Evolutionary conservation across 805 yeast species (phyloP).

Genomic region (Brettanomyces naardenensis): DNA sequence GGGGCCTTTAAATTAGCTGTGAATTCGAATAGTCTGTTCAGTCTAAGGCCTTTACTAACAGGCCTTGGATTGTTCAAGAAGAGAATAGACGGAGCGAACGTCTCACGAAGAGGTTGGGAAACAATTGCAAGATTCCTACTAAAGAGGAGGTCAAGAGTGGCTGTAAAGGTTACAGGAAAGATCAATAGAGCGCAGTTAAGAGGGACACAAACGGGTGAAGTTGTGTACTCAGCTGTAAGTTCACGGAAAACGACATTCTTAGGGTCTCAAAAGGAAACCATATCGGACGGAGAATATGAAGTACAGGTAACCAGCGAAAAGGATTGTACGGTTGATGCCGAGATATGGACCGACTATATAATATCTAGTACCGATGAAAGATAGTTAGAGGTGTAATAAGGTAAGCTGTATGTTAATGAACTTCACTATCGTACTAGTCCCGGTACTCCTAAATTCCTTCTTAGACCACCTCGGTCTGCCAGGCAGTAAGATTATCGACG

Average conservation of each 20-base stretch:
- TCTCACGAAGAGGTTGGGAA: slow-evolving; percentile 9
- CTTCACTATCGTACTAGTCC: too few species aligned
- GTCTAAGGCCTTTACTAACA: background rate
- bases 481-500: too few species aligned
- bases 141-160: slow-evolving; percentile 6
- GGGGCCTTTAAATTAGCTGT: slow-evolving; percentile 15
- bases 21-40: background rate
- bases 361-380: too few species aligned
- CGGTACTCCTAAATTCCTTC: too few species aligned
- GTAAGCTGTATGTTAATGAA: too few species aligned
- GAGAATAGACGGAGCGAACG: background rate
- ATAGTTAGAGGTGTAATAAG: too few species aligned
- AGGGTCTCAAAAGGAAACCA: slow-evolving; percentile 1
- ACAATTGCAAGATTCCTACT: slow-evolving; percentile 2
- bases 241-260: background rate
- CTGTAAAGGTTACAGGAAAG: background rate
- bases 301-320: background rate
- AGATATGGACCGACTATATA: slow-evolving; percentile 2
- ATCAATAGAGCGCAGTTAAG: background rate
- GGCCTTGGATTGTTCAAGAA: background rate
- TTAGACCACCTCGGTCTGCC: too few species aligned
- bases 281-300: background rate
- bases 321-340: background rate
- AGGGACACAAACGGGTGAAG: background rate
- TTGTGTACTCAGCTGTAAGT: background rate